Evolutionary conservation across 148 eudicot genomes (phyloP).

Genomic region (Euryodendron excelsum): DNA sequence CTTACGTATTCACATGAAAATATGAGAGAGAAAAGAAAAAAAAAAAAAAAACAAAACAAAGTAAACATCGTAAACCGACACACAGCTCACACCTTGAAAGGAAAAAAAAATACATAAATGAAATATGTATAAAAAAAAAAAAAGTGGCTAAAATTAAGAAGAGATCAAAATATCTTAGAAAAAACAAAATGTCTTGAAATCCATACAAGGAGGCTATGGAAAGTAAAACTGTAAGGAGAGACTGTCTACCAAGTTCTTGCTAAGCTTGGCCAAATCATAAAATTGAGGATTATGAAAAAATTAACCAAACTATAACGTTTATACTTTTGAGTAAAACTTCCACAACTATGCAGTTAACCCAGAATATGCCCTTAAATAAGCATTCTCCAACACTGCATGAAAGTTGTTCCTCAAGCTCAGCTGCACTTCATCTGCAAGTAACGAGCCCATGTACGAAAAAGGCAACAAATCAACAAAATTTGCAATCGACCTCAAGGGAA

Average conservation of each 20-base stretch:
- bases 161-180: neutral
- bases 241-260: neutral
- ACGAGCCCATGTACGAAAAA: constrained; percentile 4
- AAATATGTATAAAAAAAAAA: neutral
- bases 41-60: neutral
- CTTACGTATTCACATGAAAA: neutral
- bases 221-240: neutral
- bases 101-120: neutral
- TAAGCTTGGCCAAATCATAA: neutral
- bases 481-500: neutral
- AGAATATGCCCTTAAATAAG: constrained; percentile 1
- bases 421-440: constrained; percentile 23
- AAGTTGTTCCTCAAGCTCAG: neutral
- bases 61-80: neutral
- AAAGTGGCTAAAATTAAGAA: neutral
- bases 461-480: neutral
- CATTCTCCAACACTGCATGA: neutral
- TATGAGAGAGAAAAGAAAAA: no score
- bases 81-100: neutral
- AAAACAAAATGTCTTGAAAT: no score
- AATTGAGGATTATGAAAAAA: neutral
- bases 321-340: neutral
- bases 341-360: constrained; percentile 2
- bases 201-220: neutral
- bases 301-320: neutral